These are phyloP conservation scores for Sporothrix humicola DNA, from an alignment of 2,329 filamentous ascomycete genomes.

Conservation along the genomic window DNA sequence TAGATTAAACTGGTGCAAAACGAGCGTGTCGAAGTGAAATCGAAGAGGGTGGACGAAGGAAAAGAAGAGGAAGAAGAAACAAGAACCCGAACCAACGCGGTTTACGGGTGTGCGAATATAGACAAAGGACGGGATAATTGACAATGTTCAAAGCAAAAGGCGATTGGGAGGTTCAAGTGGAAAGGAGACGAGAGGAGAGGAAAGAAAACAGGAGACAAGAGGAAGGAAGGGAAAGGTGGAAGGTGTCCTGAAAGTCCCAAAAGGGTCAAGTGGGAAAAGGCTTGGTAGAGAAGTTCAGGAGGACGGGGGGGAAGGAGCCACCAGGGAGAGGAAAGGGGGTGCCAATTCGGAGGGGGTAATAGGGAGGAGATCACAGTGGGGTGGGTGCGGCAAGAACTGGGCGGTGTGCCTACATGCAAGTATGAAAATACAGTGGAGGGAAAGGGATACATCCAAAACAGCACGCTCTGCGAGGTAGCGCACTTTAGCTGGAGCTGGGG, in stretches of 20 bases:
- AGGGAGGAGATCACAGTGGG: slow-evolving; percentile 26
- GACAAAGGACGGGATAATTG: slow-evolving; percentile 15
- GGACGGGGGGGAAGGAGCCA: slow-evolving; percentile 7
- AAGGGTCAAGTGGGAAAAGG: slow-evolving; percentile 30
- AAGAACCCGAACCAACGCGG: slow-evolving; percentile 23
- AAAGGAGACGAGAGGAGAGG: slow-evolving; percentile 17
- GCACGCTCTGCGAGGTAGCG: background rate
- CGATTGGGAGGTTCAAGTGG: background rate
- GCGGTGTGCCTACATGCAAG: background rate
- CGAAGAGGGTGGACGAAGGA: slow-evolving; percentile 21
- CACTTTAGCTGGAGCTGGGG: background rate
- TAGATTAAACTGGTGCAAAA: slow-evolving; percentile 25
- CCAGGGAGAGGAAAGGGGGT: slow-evolving; percentile 17
- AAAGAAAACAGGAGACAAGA: slow-evolving; percentile 20
- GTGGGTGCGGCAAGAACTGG: slow-evolving; percentile 5
- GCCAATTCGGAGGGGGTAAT: slow-evolving; percentile 6
- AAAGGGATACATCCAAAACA: background rate
- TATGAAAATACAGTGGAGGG: background rate
- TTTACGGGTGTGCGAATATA: slow-evolving; percentile 18
- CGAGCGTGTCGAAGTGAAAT: slow-evolving; percentile 36
- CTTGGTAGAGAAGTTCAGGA: background rate
- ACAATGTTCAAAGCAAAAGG: background rate
- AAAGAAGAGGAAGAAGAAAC: slow-evolving; percentile 9
- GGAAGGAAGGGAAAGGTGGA: slow-evolving; percentile 24
- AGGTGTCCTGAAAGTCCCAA: slow-evolving; percentile 36